These are phyloP conservation scores for Tylopilus rubrobrunneus DNA, from an alignment of 768 basidiomycete species.

Conservation along the genomic window DNA sequence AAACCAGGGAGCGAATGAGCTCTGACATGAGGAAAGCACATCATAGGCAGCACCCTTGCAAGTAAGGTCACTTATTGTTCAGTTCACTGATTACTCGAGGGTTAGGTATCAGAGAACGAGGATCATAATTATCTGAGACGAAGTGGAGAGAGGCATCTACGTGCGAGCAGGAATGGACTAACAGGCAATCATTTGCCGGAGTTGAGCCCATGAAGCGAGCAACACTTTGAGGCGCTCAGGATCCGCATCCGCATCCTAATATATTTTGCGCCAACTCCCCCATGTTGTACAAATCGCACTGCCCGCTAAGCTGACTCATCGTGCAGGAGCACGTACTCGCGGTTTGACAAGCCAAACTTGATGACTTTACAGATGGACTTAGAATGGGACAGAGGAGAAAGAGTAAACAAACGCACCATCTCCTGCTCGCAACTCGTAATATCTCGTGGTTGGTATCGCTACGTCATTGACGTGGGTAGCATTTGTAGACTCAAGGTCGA, in stretches of 20 bases:
- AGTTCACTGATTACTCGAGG: background rate
- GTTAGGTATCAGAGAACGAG: background rate
- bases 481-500: constrained; percentile 98
- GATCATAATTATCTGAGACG: background rate
- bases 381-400: background rate
- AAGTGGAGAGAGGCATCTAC: background rate
- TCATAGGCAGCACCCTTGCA: too few species aligned
- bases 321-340: constrained; percentile 84
- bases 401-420: constrained; percentile 57
- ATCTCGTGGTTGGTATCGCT: constrained; percentile 79
- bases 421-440: constrained; percentile 73
- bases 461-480: constrained; percentile 89
- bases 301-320: constrained; percentile 56
- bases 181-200: background rate
- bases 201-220: background rate
- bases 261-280: background rate
- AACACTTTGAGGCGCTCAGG: background rate
- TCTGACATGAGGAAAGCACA: too few species aligned
- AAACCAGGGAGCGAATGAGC: too few species aligned
- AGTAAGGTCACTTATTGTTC: too few species aligned
- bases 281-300: background rate
- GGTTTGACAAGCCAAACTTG: constrained; percentile 76
- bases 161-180: background rate
- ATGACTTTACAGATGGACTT: constrained; percentile 50
- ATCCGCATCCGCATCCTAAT: background rate